Conservation (phyloP, 2,329 filamentous ascomycete species). For the Verticillium albo-atrum region DNA sequence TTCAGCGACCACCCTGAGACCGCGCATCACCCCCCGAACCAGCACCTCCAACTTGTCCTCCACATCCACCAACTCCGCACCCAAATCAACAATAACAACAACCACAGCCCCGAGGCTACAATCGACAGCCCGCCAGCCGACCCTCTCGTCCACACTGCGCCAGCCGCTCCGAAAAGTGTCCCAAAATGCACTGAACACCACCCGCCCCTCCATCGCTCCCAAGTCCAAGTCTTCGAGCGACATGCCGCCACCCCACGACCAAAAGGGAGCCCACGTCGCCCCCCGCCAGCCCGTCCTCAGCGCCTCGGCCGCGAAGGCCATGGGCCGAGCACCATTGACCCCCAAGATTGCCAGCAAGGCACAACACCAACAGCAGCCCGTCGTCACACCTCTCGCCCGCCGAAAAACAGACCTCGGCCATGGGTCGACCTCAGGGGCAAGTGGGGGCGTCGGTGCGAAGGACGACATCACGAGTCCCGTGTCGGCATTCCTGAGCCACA, state of each 20-base stretch:
- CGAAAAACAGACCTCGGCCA: conserved; percentile 17
- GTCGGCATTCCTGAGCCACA: conserved; percentile 55
- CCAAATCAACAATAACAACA: conserved; percentile 6
- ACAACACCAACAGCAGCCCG: conserved; percentile 18
- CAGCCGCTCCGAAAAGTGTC: conserved; percentile 8
- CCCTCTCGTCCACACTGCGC: conserved; percentile 11
- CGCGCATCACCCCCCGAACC: neutral
- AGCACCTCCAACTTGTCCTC: neutral
- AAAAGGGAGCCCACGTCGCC: conserved; percentile 41
- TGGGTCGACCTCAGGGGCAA: neutral
- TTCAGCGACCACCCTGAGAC: neutral
- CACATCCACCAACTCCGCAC: conserved; percentile 2
- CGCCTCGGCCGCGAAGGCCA: conserved; percentile 53
- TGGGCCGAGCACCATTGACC: conserved; percentile 44
- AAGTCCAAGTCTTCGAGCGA: conserved; percentile 2
- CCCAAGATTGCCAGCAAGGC: conserved; percentile 49
- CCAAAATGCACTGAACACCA: conserved; percentile 14
- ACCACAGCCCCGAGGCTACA: conserved; percentile 2
- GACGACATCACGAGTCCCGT: conserved; percentile 52
- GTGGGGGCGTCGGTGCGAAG: conserved; percentile 15
- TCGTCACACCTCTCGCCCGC: conserved; percentile 35
- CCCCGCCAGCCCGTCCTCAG: conserved; percentile 58
- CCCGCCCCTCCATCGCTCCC: conserved; percentile 2
- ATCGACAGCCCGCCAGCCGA: conserved; percentile 5
- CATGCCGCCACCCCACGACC: conserved; percentile 42